Base-by-base conservation (phyloP, 1,284 basidiomycete genomes). In the Blastosporella zonata region DNA sequence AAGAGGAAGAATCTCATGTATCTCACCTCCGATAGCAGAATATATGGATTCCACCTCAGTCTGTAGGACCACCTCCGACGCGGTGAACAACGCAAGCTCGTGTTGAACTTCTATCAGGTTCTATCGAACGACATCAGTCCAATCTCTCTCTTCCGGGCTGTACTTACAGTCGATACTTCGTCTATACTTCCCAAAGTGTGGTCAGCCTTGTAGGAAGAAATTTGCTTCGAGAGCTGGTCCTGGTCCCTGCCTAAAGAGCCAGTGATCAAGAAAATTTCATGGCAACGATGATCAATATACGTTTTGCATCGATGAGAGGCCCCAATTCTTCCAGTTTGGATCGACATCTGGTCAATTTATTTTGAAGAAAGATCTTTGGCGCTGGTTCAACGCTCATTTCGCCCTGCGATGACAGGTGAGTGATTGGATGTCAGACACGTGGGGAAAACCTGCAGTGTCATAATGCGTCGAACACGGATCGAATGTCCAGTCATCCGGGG, bases 321-420 rank as follows among this genome's bases (percentile, higher is more conserved):
- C 59, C 64, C 12, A 90, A 59, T 55, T 91, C 88, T 47, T 70
- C 61, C 12, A 87, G 59, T 63, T 85, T 87, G 31, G 65, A 67
- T 49, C 78, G 74, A 47, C 77, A 79, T 47, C 74, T 75, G 46
- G 67, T 67, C n/a, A 91, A 73, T 55, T 83, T 84, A 62, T 91
- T 91, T 67, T 91, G 88, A 13, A 91, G 69, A 59, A 87, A 79
- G 1, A 89, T 72, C 64, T 88, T 90, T 0, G 89, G 81, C 8
- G 75, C 76, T 17, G 77, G 66, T 37, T 89, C 87, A 18, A 81
- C 63, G 56, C 70, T 83, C 64, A 90, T 77, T 7, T 75, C 78
- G 29, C 70, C 72, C 87, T 90, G 38, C 10, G 13, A 37, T 33
- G 6, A 13, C 29, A 3, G 23, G 9, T 41, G n/a, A 40, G 27